Percentiles rank a stretch among this genome's conserved stretches.
These are phyloP conservation scores for Diaporthe aspalathi DNA, from an alignment of 2,329 filamentous ascomycete species.

Conservation along the genomic window DNA sequence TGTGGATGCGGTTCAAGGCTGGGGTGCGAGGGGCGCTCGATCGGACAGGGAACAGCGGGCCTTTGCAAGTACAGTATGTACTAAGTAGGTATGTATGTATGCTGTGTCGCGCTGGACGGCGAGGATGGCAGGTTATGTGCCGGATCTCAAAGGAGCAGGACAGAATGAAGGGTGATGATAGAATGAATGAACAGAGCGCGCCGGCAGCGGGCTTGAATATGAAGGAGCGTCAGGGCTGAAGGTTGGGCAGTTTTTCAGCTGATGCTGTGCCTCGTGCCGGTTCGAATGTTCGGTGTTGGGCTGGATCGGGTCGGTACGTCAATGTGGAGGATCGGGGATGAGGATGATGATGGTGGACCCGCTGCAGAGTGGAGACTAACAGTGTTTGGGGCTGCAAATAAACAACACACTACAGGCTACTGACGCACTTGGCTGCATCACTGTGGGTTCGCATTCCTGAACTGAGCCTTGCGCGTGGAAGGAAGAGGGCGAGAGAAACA, in stretches of 20 bases:
- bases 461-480: not conserved
- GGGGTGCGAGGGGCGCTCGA: not conserved
- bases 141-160: not conserved
- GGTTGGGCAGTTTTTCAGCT: slow-evolving; percentile 15
- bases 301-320: slow-evolving; percentile 24
- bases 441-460: slow-evolving; percentile 19
- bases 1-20: slow-evolving; percentile 1
- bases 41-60: not conserved
- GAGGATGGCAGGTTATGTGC: not conserved
- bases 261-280: slow-evolving; percentile 12
- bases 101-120: not conserved
- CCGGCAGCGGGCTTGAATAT: slow-evolving; percentile 3
- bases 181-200: not conserved
- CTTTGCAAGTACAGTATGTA: no score
- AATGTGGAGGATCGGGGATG: slow-evolving; percentile 22
- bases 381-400: slow-evolving; percentile 23
- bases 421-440: slow-evolving; percentile 17
- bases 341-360: slow-evolving; percentile 28
- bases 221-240: slow-evolving; percentile 15
- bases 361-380: slow-evolving; percentile 24
- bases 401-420: slow-evolving; percentile 26
- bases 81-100: not conserved
- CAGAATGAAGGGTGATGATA: not conserved
- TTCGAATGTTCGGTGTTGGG: slow-evolving; percentile 10
- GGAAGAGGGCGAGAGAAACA: not conserved